Percentiles rank a stretch among this genome's conserved stretches.
phyloP scores from a whole-genome alignment of 371 early-diverging fungal species.

The Mortierella sp. region DNA sequence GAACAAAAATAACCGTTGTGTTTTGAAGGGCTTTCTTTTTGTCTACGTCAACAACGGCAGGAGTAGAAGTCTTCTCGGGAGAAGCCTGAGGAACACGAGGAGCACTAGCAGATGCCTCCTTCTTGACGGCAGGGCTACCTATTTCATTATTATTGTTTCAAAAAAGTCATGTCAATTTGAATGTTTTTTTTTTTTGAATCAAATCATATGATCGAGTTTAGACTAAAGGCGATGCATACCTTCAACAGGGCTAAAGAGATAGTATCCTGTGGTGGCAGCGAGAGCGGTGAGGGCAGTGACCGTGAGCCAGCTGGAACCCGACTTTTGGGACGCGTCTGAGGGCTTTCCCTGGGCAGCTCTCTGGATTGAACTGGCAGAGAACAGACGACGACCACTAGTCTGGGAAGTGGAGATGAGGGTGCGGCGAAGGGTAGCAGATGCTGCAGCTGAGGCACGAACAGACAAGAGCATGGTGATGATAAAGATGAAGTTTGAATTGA shows the following conservation, averaged over 20 bases:
- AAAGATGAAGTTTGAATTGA: background rate
- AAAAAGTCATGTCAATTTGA: background rate
- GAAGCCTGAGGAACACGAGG: background rate
- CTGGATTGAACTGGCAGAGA: conserved; percentile 38
- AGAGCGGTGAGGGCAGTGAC: conserved; percentile 45
- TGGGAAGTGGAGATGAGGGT: conserved; percentile 17
- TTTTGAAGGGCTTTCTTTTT: conserved; percentile 55
- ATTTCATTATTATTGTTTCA: too few relatives aligned
- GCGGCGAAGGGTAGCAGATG: conserved; percentile 28
- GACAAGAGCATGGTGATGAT: conserved; percentile 42
- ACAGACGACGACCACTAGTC: conserved; percentile 31
- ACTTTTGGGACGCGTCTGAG: conserved; percentile 9
- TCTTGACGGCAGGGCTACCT: conserved; percentile 25
- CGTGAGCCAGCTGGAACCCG: conserved; percentile 51
- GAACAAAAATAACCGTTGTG: conserved; percentile 80
- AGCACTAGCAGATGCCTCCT: conserved; percentile 18
- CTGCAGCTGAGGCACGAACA: conserved; percentile 25
- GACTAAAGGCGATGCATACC: conserved; percentile 25
- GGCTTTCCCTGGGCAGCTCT: conserved; percentile 21
- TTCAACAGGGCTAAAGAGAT: conserved; percentile 54
- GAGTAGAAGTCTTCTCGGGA: conserved; percentile 18
- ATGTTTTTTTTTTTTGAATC: background rate
- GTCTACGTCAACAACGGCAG: conserved; percentile 20
- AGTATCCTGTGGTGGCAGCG: conserved; percentile 55
- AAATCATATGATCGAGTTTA: background rate